Base-by-base conservation (phyloP, 306 rosid genomes). In the Ormosia semicastrata region DNA sequence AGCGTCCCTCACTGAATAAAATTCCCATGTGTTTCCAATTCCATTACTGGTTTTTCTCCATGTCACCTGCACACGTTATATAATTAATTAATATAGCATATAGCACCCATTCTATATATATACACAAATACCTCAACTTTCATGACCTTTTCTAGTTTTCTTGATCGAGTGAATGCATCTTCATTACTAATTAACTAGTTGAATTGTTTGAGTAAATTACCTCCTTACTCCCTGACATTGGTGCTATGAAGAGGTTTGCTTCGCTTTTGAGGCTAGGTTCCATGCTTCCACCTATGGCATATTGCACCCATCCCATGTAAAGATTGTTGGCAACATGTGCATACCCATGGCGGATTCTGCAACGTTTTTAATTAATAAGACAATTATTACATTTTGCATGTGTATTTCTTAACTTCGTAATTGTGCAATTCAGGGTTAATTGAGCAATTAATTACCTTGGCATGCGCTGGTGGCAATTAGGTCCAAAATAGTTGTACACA, bases 181-280 rank as follows among this genome's bases (percentile, higher is more conserved):
- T 54, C 3, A 10, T 37, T 66, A 58, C 3, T 58, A 41, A 0
- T 44, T 29, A 68, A 49, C 0, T 11, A 15, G 2, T 6, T 37
- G 5, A 18, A 39, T 24, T 53, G 32, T 17, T 37, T 77, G n/a
- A 65, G 54, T 14, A 6, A 62, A 1, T 71, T 73, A 82, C 86
- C 85, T 86, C 89, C 12, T 58, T 79, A 4, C 5, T 78, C 32
- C 84, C 80, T 0, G 68, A 62, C 0, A 43, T 4, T 29, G 89
- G 86, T 44, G 89, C 89, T 67, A 86, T 82, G 54, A 86, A 82
- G 56, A 86, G 89, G 68, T 79, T 86, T 1, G 89, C 54, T 63
- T 86, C 66, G 5, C 89, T 86, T 80, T 86, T 86, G n/a, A 86
- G 80, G 56, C 79, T 83, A 8, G 79, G 83, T 32, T 24, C 71